Evolutionary conservation across 176 grass and related monocot genomes (phyloP).

Genomic region (Phragmites australis): DNA sequence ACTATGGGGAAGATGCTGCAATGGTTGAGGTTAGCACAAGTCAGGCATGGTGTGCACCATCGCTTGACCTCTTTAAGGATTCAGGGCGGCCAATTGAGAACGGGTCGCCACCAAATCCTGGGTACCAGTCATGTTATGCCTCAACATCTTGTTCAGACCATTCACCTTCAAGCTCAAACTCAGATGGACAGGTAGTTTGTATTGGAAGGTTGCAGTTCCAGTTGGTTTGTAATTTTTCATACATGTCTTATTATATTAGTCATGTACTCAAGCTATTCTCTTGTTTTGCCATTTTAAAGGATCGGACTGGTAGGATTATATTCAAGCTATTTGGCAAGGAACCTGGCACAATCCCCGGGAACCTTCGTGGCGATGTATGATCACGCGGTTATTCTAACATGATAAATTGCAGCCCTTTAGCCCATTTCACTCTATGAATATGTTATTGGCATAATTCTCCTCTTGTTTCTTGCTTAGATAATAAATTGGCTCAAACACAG

Average conservation of each 20-base stretch:
- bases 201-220: constrained; percentile 14
- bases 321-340: constrained; percentile 99
- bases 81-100: constrained; percentile 55
- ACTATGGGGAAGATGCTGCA: constrained; percentile 66
- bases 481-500: constrained; percentile 93
- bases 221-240: neutral
- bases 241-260: neutral
- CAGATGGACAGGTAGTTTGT: constrained; percentile 77
- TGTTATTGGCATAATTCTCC: constrained; percentile 19
- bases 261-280: neutral
- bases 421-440: neutral
- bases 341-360: constrained; percentile 77
- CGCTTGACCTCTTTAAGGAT: constrained; percentile 71
- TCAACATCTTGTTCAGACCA: constrained; percentile 94
- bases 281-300: constrained; percentile 51
- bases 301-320: constrained; percentile 91
- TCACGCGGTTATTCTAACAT: neutral
- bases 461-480: constrained; percentile 52
- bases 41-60: constrained; percentile 50
- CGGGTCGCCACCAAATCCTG: constrained; percentile 48
- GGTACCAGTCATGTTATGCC: constrained; percentile 60
- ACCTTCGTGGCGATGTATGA: constrained; percentile 70
- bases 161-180: constrained; percentile 93
- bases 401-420: neutral
- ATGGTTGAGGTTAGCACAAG: constrained; percentile 78